phyloP scores from a whole-genome alignment of 2,329 filamentous ascomycete genomes.

The Aspergillus transmontanensis region DNA sequence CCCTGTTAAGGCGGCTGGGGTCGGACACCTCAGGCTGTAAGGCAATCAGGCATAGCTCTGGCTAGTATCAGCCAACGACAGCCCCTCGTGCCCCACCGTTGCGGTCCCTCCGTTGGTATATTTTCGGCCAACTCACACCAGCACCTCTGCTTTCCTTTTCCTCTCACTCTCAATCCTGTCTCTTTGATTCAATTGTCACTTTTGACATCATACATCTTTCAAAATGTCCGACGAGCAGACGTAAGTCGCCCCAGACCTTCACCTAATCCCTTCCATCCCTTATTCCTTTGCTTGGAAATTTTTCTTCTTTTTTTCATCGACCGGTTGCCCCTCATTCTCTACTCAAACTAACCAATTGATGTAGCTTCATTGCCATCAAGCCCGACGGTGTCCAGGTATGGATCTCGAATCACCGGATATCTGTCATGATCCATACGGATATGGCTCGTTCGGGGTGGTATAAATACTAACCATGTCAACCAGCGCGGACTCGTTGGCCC shows the following conservation, averaged over 20 bases:
- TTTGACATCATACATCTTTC: conserved; percentile 36
- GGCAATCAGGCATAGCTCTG: conserved; percentile 14
- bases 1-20: conserved; percentile 15
- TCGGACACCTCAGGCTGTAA: conserved; percentile 27
- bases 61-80: conserved; percentile 11
- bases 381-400: conserved; percentile 97
- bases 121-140: conserved; percentile 29
- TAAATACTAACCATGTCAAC: conserved; percentile 27
- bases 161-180: conserved; percentile 25
- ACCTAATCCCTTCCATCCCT: conserved; percentile 7
- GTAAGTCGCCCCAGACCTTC: conserved; percentile 57
- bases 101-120: conserved; percentile 14
- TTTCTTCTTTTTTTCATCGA: not conserved
- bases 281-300: not conserved
- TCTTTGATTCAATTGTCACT: conserved; percentile 9
- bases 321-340: conserved; percentile 18
- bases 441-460: conserved; percentile 5
- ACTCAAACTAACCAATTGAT: conserved; percentile 35
- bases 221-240: conserved; percentile 84
- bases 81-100: conserved; percentile 26
- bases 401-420: conserved; percentile 4
- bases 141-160: conserved; percentile 24
- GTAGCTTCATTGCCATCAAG: conserved; percentile 99
- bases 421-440: not conserved
- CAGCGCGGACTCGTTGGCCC: conserved; percentile 96